These are phyloP conservation scores for Alternaria sp. DNA, from an alignment of 2,329 filamentous ascomycete species.

Conservation along the genomic window DNA sequence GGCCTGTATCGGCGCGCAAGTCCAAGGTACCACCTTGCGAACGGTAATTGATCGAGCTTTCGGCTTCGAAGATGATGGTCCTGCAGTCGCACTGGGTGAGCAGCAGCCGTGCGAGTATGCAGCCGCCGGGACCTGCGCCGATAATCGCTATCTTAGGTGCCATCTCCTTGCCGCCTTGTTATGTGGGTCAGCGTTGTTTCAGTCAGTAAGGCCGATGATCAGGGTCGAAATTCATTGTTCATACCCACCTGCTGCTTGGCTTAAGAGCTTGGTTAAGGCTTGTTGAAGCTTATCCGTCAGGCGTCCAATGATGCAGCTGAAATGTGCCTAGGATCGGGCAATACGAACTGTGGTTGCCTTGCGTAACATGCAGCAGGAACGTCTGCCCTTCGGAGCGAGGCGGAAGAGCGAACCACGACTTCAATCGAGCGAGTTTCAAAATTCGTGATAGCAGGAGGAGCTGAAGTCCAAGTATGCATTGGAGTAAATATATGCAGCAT, in stretches of 20 bases:
- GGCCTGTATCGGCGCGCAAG: constrained; percentile 60
- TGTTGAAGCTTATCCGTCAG: neutral
- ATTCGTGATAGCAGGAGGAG: neutral
- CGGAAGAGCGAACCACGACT: too few relatives aligned
- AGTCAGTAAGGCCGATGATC: neutral
- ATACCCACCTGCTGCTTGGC: neutral
- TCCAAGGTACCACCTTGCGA: constrained; percentile 61
- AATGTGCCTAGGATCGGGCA: neutral
- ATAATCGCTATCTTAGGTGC: constrained; percentile 49
- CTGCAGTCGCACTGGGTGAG: constrained; percentile 53
- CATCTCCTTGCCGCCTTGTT: constrained; percentile 1
- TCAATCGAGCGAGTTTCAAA: neutral
- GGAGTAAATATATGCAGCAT: neutral
- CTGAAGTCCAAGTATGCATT: neutral
- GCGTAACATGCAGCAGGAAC: constrained; percentile 1
- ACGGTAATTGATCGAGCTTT: constrained; percentile 35
- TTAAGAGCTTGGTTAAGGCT: neutral
- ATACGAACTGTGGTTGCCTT: neutral
- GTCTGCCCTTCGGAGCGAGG: neutral
- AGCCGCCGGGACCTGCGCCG: constrained; percentile 55
- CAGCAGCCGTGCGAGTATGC: constrained; percentile 63
- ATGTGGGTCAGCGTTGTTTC: neutral
- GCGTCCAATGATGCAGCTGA: neutral
- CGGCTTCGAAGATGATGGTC: constrained; percentile 59
- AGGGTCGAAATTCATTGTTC: neutral